Evolutionary conservation across 352 stramenopile species (phyloP), one percentile per base, ranked within the genome.

Genomic region (Globisporangium paroecandrum): DNA sequence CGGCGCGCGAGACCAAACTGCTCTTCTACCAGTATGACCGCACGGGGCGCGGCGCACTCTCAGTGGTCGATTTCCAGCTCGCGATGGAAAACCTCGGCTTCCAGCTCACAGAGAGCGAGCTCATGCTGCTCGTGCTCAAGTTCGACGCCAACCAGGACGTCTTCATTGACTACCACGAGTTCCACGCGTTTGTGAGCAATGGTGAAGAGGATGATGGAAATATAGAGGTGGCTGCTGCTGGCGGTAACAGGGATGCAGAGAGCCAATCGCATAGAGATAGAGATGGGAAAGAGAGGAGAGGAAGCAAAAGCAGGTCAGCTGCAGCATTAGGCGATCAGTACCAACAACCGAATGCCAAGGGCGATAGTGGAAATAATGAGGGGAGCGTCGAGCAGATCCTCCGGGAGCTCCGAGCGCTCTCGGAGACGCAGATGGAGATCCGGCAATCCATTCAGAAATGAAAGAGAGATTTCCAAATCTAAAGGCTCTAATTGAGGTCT

Each of bases 161-260:
- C 4, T 85, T 71, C 66, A 80, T 92, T 41, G 78, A 90, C 72
- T 91, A 91, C 55, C 68, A 80, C 62, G 74, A 80, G 32, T 89
- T 93, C 60, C 69, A 82, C 54, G 65, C 70, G n/a, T 91, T 82
- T 64, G 68, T 86, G 3, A 76, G 75, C 51, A 56, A 71, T 24
- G 55, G 62, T 4, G 49, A 69, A 0, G 46, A 22, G 1, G 38
- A 58, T 2, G 27, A 13, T 20, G 20, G 29, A 2, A 13, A 51
- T 8, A 46, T 65, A 5, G 20, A 70, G 12, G 3, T 25, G 9
- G 60, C 9, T 20, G 43, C 22, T 58, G 24, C 2, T 58, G 25
- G 18, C 1, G 9, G 38, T 6, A 24, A 51, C 2, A 54, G 36
- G 0, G 41, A 49, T 4, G 24, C 20, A 20, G n/a, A 34, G 13